Conservation (phyloP, 345 rosid species). For the Eucalyptus curtisii region DNA sequence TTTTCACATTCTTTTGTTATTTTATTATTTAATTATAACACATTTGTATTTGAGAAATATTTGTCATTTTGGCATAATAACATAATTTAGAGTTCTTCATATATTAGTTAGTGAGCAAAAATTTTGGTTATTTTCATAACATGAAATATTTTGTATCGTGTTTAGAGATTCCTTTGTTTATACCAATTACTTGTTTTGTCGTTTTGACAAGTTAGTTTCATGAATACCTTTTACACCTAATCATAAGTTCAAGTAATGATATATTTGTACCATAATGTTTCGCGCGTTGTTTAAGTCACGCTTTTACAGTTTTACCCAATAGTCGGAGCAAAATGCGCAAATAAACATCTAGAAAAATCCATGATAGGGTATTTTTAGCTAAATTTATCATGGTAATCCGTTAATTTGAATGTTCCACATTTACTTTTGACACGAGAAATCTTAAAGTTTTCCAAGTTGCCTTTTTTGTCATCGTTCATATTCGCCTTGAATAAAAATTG, state of each 20-base stretch:
- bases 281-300: fast-evolving
- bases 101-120: background rate
- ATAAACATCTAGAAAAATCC: background rate
- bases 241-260: too few species aligned
- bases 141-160: background rate
- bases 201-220: background rate
- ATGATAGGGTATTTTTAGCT: background rate
- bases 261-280: background rate
- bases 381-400: background rate
- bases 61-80: background rate
- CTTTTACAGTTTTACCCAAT: background rate
- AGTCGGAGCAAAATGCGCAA: fast-evolving
- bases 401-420: background rate
- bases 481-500: background rate
- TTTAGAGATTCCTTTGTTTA: background rate
- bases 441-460: background rate
- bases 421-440: background rate
- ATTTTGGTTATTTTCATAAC: background rate
- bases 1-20: background rate
- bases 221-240: too few species aligned
- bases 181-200: background rate
- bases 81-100: background rate
- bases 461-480: fast-evolving
- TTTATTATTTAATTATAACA: background rate
- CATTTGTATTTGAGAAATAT: background rate